phyloP scores from a whole-genome alignment of 164 flowering plant species.

The Magnolia kwangsiensis region DNA sequence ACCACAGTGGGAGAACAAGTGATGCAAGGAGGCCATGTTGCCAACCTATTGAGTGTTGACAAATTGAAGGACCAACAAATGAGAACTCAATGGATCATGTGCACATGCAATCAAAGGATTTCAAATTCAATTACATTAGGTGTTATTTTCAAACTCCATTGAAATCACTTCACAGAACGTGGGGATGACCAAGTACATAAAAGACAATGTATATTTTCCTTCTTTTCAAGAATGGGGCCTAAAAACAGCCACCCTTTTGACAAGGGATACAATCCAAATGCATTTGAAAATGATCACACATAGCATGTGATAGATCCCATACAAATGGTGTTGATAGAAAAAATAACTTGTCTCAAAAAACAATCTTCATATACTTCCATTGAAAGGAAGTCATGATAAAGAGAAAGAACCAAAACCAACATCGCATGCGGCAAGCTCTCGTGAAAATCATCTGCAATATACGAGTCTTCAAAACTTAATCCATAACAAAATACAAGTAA shows the following conservation, averaged over 20 bases:
- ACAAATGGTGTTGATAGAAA: not conserved
- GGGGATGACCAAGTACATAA: constrained; percentile 5
- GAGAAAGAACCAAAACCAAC: not conserved
- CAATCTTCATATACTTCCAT: not conserved
- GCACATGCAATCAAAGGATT: constrained; percentile 7
- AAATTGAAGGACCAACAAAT: constrained; percentile 15
- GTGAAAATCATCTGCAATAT: constrained; percentile 11
- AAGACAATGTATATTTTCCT: constrained; percentile 9
- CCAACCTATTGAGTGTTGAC: constrained; percentile 16
- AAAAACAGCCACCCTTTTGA: not conserved
- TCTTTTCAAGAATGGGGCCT: not conserved
- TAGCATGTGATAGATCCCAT: not conserved
- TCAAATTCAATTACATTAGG: not conserved
- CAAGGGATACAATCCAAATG: not conserved
- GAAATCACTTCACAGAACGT: not conserved
- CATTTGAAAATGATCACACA: not conserved
- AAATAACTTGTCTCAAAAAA: not conserved
- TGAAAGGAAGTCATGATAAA: not conserved
- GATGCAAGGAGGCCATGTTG: constrained; percentile 9
- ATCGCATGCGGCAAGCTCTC: not conserved
- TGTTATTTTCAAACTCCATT: not conserved
- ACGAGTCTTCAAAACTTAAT: constrained; percentile 7
- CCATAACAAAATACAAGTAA: constrained; percentile 6
- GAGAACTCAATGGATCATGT: constrained; percentile 4
- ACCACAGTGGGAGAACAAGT: constrained; percentile 5